Evolutionary conservation across 2,329 filamentous ascomycete genomes (phyloP).

Genomic region (Penicillium psychrosexuale): DNA sequence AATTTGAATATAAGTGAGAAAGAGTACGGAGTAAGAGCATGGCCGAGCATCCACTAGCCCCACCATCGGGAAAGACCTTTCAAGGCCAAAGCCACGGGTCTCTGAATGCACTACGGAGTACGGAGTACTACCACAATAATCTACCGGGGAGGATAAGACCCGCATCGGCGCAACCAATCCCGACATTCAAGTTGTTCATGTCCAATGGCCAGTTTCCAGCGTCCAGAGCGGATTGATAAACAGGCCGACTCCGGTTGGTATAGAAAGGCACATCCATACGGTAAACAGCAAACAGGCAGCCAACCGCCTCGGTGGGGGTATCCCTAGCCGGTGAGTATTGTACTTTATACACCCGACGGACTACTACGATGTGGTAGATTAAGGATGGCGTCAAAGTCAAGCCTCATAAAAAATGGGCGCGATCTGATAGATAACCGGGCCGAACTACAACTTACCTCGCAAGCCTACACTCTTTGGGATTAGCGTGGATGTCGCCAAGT

Average conservation of each 20-base stretch:
- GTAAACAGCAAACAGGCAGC: neutral
- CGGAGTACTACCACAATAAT: no score
- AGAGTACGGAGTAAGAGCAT: neutral
- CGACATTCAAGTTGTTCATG: neutral
- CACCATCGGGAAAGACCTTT: constrained; percentile 4
- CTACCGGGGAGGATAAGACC: constrained; percentile 1
- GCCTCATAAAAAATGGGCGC: neutral
- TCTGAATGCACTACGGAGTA: neutral
- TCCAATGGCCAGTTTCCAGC: neutral
- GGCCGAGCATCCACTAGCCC: constrained; percentile 3
- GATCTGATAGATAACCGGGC: constrained; percentile 17
- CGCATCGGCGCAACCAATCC: constrained; percentile 8
- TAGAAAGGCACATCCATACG: neutral
- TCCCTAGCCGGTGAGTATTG: neutral
- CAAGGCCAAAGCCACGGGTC: constrained; percentile 3
- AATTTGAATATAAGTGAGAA: neutral
- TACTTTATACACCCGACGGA: neutral
- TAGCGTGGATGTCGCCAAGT: constrained; percentile 16
- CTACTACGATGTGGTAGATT: neutral
- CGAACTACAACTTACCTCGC: constrained; percentile 20
- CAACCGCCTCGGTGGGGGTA: neutral
- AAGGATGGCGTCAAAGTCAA: constrained; percentile 9
- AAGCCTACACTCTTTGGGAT: constrained; percentile 25
- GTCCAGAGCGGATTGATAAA: neutral
- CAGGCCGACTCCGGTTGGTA: constrained; percentile 2